Percentiles rank a stretch among this genome's conserved stretches.
Conservation (phyloP, 352 stramenopile genomes). For the Globisporangium middletonii region DNA sequence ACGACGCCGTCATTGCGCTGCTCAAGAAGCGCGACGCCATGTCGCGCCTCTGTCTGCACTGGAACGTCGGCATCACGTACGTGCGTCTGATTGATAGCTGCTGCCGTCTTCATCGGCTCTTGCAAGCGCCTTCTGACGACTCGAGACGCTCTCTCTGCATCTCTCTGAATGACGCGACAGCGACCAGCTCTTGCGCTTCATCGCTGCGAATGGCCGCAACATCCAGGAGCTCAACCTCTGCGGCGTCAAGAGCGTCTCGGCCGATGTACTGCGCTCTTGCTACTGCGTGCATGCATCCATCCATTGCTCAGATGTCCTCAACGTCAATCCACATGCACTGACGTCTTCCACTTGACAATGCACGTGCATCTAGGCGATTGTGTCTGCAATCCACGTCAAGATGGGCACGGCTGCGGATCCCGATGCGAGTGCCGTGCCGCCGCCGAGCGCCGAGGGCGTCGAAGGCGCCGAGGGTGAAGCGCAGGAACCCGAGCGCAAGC, state of each 20-base stretch:
- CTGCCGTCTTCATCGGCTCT: not conserved
- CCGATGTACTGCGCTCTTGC: slow-evolving; percentile 36
- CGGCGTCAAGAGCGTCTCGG: slow-evolving; percentile 80
- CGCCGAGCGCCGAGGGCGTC: slow-evolving; percentile 1
- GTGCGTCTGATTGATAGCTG: slow-evolving; percentile 10
- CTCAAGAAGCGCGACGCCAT: slow-evolving; percentile 82
- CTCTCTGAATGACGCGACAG: slow-evolving; percentile 17
- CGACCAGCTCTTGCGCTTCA: slow-evolving; percentile 75
- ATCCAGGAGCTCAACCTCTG: slow-evolving; percentile 86
- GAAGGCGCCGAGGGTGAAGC: slow-evolving; percentile 22
- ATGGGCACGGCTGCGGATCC: slow-evolving; percentile 53
- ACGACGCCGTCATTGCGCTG: slow-evolving; percentile 80
- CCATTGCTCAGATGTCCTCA: not conserved
- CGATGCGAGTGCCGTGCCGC: slow-evolving; percentile 5
- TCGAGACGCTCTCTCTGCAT: not conserved
- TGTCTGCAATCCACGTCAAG: slow-evolving; percentile 73
- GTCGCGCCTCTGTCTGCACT: slow-evolving; percentile 73
- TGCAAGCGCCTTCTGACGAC: no score
- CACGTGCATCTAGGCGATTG: slow-evolving; percentile 32
- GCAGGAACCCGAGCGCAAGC: slow-evolving; percentile 70
- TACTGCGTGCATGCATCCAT: not conserved
- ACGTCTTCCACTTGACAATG: not conserved
- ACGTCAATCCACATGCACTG: not conserved
- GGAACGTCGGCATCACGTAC: slow-evolving; percentile 85
- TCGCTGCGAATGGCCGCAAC: slow-evolving; percentile 64